phyloP scores from a whole-genome alignment of 371 early-diverging fungal genomes.

The Mucor sp. region DNA sequence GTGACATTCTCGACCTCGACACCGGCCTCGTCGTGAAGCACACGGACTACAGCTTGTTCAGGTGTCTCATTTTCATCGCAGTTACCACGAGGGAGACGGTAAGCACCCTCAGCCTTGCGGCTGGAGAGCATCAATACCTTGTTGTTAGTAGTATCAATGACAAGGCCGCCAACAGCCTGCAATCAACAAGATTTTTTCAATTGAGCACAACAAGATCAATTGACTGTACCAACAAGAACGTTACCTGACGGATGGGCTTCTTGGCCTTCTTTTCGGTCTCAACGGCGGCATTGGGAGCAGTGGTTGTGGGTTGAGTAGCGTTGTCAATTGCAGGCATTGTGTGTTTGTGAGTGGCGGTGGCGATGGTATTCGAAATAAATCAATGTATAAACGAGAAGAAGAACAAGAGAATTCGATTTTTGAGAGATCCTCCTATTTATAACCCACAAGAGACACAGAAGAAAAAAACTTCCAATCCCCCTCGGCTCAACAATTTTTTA shows the following conservation, averaged over 20 bases:
- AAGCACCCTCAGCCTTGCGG: constrained; percentile 39
- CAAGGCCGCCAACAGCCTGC: constrained; percentile 45
- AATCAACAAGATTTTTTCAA: neutral
- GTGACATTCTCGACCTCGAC: constrained; percentile 18
- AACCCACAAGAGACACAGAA: neutral
- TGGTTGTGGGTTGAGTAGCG: neutral
- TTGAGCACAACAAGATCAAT: neutral
- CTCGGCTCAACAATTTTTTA: constrained; percentile 9
- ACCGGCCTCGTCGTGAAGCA: constrained; percentile 41
- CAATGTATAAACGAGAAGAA: constrained; percentile 1
- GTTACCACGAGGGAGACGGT: constrained; percentile 42
- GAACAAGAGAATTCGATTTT: neutral
- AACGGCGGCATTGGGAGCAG: neutral
- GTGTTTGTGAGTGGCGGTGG: constrained; percentile 3
- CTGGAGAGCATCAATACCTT: constrained; percentile 42
- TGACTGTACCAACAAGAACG: neutral
- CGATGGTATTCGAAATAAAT: neutral
- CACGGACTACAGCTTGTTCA: constrained; percentile 39
- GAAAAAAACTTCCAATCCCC: neutral
- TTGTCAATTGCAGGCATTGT: constrained; percentile 1
- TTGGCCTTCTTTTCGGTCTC: constrained; percentile 23
- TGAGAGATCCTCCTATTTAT: constrained; percentile 11
- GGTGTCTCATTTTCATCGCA: constrained; percentile 27
- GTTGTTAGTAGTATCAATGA: constrained; percentile 28
- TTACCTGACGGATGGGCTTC: constrained; percentile 29